Percentiles rank a stretch among this genome's conserved stretches.
These are phyloP conservation scores for Blepharisma stoltei DNA, from an alignment of 73 alveolate species.

Conservation along the genomic window DNA sequence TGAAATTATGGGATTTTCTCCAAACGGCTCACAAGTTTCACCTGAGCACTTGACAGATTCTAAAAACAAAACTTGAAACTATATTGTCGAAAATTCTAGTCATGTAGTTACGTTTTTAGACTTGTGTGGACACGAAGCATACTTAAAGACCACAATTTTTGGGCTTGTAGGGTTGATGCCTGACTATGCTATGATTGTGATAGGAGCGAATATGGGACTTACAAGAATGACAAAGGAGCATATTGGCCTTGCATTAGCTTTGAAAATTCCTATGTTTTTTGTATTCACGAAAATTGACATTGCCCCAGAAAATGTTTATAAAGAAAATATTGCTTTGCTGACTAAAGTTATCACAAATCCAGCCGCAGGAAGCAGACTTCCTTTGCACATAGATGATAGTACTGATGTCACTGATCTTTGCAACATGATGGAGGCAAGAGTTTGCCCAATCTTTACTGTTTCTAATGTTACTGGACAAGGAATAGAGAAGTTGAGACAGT, in stretches of 20 bases:
- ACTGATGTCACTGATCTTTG: conserved; percentile 35
- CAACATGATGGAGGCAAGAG: conserved; percentile 10
- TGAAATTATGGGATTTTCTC: conserved; percentile 88
- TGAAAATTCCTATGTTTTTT: conserved; percentile 86
- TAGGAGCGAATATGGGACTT: conserved; percentile 97
- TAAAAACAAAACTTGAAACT: conserved; percentile 84
- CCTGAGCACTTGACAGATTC: conserved; percentile 62
- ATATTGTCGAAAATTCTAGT: conserved; percentile 70
- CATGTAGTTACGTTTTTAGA: conserved; percentile 87
- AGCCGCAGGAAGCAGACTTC: conserved; percentile 76
- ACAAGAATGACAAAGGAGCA: conserved; percentile 95
- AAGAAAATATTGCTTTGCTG: conserved; percentile 64
- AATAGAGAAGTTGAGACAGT: conserved; percentile 45
- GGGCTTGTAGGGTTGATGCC: conserved; percentile 89
- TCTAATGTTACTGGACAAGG: conserved; percentile 86
- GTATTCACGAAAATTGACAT: conserved; percentile 89
- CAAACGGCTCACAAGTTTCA: conserved; percentile 49
- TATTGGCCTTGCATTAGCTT: conserved; percentile 84
- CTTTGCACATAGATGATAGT: conserved; percentile 52
- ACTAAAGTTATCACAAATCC: conserved; percentile 54
- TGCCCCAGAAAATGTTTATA: conserved; percentile 83
- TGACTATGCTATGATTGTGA: conserved; percentile 86
- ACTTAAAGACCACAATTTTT: conserved; percentile 90
- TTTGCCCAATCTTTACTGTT: conserved; percentile 68
- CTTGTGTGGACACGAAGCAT: conserved; percentile 96